Base-by-base conservation (phyloP, 495 filamentous ascomycete species). In the Lasiosphaeria ovina region DNA sequence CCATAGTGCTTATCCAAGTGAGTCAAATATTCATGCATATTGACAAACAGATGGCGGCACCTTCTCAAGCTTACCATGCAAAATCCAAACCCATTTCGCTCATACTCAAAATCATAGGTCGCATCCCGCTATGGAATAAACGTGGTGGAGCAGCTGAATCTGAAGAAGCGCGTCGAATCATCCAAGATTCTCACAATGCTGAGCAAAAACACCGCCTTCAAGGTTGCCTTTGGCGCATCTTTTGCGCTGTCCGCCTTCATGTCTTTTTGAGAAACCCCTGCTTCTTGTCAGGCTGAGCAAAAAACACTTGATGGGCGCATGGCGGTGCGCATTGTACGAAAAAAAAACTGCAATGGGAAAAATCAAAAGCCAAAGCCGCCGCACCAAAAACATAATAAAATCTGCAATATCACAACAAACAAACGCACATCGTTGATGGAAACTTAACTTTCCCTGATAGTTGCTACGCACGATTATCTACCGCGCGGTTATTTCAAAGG, bases 241-340 rank as follows among this genome's bases (percentile, higher is more conserved):
- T 93, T 94, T 80, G 85, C 87, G 11, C 74, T 94, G 66, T 90
- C 89, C 38, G 88, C 87, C 0, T 90, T 94, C 76, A 80, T 82
- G 70, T 74, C 79, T 35, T 86, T 88, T 68, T 86, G 38, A 45
- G 3, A 16, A 34, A 35, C 40, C 11, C 12, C 16, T 47, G 5
- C 7, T 4, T n/a, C 5, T n/a, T n/a, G 11, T 14, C 12, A 14
- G 44, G 6, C 6, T 3, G 44, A n/a, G 38, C 38, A n/a, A 58
- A 52, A 24, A 60, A 35, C n/a, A 54, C 7, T 17, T 11, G 16
- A 47, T 14, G 11, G 1, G 16, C 44, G 12, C 38, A 42, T 24
- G 24, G 24, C 24, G 24, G 24, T 24, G 24, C 24, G 24, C 24
- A 24, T 24, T 24, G 0, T 24, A 24, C 0, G 24, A 24, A 24